phyloP scores from a whole-genome alignment of 495 filamentous ascomycete genomes.

The Penicillium lagena region DNA sequence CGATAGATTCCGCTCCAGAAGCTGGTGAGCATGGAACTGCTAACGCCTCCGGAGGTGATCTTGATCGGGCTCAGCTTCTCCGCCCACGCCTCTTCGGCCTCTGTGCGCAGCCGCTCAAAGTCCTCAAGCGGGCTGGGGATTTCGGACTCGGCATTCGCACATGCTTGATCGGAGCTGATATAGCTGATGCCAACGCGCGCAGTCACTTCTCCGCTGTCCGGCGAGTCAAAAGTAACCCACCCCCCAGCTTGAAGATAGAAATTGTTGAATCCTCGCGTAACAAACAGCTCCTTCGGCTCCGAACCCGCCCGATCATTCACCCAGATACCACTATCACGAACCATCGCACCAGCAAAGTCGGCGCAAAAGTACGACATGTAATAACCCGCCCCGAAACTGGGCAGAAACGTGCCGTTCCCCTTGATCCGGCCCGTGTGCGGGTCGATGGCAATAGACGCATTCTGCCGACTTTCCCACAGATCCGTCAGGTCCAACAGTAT shows the following conservation, averaged over 20 bases:
- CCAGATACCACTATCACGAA: conserved; percentile 62
- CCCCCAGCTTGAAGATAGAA: conserved; percentile 57
- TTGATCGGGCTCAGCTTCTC: conserved; percentile 55
- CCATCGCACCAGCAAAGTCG: conserved; percentile 54
- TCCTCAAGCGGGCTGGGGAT: conserved; percentile 52
- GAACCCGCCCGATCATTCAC: conserved; percentile 54
- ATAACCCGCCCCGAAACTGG: conserved; percentile 61
- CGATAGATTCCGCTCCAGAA: conserved; percentile 71
- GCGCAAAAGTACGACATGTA: conserved; percentile 64
- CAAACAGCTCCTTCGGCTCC: conserved; percentile 49
- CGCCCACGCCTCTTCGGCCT: conserved; percentile 53
- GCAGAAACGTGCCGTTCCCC: conserved; percentile 58
- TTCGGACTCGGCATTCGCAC: conserved; percentile 58
- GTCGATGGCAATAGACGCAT: conserved; percentile 54
- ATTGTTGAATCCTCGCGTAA: conserved; percentile 52
- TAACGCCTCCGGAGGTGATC: conserved; percentile 47
- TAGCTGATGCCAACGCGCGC: conserved; percentile 66
- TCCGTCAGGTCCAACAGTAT: conserved; percentile 63
- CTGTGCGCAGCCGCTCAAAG: conserved; percentile 43
- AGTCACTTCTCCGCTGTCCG: conserved; percentile 41
- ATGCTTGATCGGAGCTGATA: conserved; percentile 60
- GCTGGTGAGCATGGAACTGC: conserved; percentile 45
- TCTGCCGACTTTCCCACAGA: conserved; percentile 56
- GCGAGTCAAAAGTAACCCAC: conserved; percentile 49
- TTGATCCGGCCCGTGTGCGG: conserved; percentile 55